These are phyloP conservation scores for Centrapalus pauciflorus DNA, from an alignment of 129 eudicot genomes.

Conservation along the genomic window DNA sequence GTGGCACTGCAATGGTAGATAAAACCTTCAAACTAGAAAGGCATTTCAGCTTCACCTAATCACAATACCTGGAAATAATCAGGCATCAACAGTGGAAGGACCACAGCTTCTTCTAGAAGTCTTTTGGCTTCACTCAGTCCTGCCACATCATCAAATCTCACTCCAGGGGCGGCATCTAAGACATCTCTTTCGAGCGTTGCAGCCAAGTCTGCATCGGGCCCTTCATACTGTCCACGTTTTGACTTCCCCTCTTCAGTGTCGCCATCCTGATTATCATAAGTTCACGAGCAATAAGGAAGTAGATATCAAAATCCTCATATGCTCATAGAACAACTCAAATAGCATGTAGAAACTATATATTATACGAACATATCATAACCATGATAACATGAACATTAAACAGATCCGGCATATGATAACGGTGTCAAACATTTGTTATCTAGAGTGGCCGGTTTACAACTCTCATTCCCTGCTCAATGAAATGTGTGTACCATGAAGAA, in stretches of 20 bases:
- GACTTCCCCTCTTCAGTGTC: constrained; percentile 91
- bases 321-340: neutral
- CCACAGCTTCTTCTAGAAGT: constrained; percentile 81
- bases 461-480: neutral
- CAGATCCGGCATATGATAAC: neutral
- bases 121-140: constrained; percentile 96
- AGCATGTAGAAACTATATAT: neutral
- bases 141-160: constrained; percentile 97
- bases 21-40: neutral
- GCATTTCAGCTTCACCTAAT: neutral
- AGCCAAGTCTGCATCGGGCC: constrained; percentile 97
- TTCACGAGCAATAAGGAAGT: neutral
- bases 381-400: neutral
- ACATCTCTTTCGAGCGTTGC: constrained; percentile 98
- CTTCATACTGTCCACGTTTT: constrained; percentile 83
- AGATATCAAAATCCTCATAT: neutral
- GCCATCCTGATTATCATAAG: constrained; percentile 47
- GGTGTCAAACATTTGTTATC: neutral
- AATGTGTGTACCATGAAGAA: neutral
- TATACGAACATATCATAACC: neutral
- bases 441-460: neutral
- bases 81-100: constrained; percentile 99
- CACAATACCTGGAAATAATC: constrained; percentile 92
- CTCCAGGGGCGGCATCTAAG: constrained; percentile 87
- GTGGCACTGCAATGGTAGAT: neutral